Conservation (phyloP, 257 asterid genomes). For the Leonotis leonurus region DNA sequence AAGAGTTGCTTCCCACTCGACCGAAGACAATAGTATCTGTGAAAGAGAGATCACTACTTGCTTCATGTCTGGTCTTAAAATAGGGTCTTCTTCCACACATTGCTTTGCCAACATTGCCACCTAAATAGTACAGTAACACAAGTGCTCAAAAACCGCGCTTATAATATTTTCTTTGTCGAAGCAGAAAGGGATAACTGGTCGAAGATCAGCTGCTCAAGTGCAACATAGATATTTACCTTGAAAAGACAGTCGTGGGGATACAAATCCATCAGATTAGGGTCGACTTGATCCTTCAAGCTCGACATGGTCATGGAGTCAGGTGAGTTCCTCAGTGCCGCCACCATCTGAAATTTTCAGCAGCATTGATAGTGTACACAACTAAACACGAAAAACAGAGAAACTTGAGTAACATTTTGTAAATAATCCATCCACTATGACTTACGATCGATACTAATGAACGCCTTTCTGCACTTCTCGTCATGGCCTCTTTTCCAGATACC, state of each 20-base stretch:
- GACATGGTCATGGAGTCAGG: slow-evolving; percentile 82
- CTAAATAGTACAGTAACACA: slow-evolving; percentile 20
- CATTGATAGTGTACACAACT: no score
- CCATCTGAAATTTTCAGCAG: no score
- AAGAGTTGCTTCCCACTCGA: slow-evolving; percentile 99
- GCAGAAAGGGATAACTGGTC: not conserved
- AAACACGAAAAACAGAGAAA: no score
- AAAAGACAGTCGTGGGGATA: slow-evolving; percentile 90
- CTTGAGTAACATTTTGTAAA: not conserved
- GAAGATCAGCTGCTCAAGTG: not conserved
- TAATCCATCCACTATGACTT: slow-evolving; percentile 25
- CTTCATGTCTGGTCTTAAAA: slow-evolving; percentile 93
- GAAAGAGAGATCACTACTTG: slow-evolving; percentile 86
- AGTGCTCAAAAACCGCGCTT: not conserved
- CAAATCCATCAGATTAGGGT: slow-evolving; percentile 71
- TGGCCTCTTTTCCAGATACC: slow-evolving; percentile 87
- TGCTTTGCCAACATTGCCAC: slow-evolving; percentile 83
- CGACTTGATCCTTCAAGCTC: slow-evolving; percentile 72
- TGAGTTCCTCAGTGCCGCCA: slow-evolving; percentile 65
- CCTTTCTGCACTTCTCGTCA: slow-evolving; percentile 71
- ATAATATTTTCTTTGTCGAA: not conserved
- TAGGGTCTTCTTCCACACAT: slow-evolving; percentile 88
- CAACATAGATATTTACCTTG: slow-evolving; percentile 43
- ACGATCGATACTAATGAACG: slow-evolving; percentile 87
- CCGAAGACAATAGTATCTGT: slow-evolving; percentile 76